These are phyloP conservation scores for Spinacia oleracea DNA, from an alignment of 179 eudicot species.

Conservation along the genomic window DNA sequence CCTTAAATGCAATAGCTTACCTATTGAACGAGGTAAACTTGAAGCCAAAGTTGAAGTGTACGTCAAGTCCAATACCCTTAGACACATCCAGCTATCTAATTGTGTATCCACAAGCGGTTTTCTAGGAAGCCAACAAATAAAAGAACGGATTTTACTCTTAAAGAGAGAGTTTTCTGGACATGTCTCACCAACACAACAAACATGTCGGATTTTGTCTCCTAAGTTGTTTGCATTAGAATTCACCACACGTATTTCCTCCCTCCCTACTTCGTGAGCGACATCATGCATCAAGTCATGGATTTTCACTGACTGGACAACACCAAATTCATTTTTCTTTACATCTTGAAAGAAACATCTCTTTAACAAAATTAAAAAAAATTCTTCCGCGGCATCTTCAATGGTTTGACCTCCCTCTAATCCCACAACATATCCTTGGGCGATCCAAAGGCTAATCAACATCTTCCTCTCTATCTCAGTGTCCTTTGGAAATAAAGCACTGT, in stretches of 20 bases:
- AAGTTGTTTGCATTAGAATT: not conserved
- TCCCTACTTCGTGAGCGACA: constrained; percentile 32
- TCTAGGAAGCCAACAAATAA: not conserved
- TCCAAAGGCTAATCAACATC: constrained; percentile 9
- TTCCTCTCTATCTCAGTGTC: not conserved
- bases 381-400: too few relatives aligned
- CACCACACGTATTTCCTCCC: constrained; percentile 3
- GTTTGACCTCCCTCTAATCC: not conserved
- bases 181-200: not conserved
- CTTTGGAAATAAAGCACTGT: not conserved
- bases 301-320: constrained; percentile 26
- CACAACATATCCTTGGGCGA: not conserved
- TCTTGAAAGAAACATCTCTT: constrained; percentile 32
- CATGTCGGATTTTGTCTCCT: constrained; percentile 6
- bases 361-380: not conserved
- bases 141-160: constrained; percentile 15
- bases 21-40: constrained; percentile 15
- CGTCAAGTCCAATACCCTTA: constrained; percentile 29
- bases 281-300: constrained; percentile 52
- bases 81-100: constrained; percentile 1
- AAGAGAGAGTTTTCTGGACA: not conserved
- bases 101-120: not conserved
- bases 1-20: constrained; percentile 27
- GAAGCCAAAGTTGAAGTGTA: not conserved
- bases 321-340: constrained; percentile 15